Evolutionary conservation across 2,329 filamentous ascomycete species (phyloP).

Genomic region (Talaromyces sp.): DNA sequence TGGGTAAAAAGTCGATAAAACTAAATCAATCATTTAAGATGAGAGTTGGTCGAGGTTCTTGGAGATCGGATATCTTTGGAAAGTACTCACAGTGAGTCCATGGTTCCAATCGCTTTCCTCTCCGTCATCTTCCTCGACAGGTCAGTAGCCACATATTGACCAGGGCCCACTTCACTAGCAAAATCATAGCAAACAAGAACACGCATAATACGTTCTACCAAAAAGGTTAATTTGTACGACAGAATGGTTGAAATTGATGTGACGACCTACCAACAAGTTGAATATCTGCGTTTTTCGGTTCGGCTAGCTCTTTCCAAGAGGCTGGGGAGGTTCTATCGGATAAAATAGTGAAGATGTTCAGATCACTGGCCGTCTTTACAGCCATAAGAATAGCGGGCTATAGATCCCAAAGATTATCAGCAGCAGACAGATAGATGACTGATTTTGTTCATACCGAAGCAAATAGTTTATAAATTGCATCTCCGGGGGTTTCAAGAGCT

Average conservation of each 20-base stretch:
- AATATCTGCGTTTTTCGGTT: constrained; percentile 14
- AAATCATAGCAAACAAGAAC: constrained; percentile 40
- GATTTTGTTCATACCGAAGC: constrained; percentile 10
- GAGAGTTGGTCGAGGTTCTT: background rate
- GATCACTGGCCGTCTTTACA: constrained; percentile 20
- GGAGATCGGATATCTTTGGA: background rate
- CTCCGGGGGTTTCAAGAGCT: constrained; percentile 22
- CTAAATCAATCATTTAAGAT: constrained; percentile 20
- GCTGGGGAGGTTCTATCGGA: constrained; percentile 11
- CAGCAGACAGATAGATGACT: constrained; percentile 12
- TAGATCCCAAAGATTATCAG: background rate
- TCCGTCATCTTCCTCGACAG: constrained; percentile 26
- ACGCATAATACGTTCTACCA: constrained; percentile 32
- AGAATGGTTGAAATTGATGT: constrained; percentile 19
- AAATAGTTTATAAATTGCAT: constrained; percentile 24
- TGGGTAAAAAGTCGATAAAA: constrained; percentile 6
- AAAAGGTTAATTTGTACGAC: constrained; percentile 24
- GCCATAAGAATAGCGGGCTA: constrained; percentile 11
- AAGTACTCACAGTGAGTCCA: constrained; percentile 24
- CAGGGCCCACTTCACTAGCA: constrained; percentile 25
- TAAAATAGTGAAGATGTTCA: constrained; percentile 18
- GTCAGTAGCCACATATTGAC: constrained; percentile 25
- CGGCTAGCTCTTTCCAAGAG: constrained; percentile 16
- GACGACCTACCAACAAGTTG: constrained; percentile 16
- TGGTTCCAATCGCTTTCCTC: constrained; percentile 23